Evolutionary conservation across 2,329 filamentous ascomycete genomes (phyloP).

Genomic region (Stagonosporopsis chrysanthemi): DNA sequence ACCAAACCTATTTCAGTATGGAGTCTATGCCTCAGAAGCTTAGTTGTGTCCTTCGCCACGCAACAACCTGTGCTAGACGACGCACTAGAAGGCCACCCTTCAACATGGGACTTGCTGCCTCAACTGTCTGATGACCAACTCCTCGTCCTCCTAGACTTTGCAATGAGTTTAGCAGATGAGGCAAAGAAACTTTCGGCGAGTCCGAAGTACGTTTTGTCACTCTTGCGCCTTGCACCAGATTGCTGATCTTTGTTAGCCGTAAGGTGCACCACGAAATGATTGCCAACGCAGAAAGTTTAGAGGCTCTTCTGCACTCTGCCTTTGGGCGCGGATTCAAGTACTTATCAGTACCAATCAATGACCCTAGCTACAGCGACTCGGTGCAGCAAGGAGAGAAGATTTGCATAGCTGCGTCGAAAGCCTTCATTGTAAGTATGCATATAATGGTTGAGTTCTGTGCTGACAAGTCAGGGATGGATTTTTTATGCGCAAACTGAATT

Average conservation of each 20-base stretch:
- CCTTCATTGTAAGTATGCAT: constrained; percentile 41
- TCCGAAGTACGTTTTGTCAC: constrained; percentile 48
- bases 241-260: constrained; percentile 35
- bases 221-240: neutral
- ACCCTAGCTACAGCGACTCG: constrained; percentile 31
- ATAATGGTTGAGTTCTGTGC: neutral
- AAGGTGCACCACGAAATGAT: constrained; percentile 62
- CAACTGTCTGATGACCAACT: constrained; percentile 60
- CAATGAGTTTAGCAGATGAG: constrained; percentile 69
- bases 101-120: constrained; percentile 56
- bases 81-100: constrained; percentile 54
- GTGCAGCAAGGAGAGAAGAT: constrained; percentile 43
- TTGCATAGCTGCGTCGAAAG: constrained; percentile 43
- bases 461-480: constrained; percentile 70
- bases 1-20: constrained; percentile 73
- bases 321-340: constrained; percentile 48
- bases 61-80: constrained; percentile 58
- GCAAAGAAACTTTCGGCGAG: constrained; percentile 72
- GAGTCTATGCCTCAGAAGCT: constrained; percentile 69
- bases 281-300: constrained; percentile 60
- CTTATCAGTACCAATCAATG: constrained; percentile 35
- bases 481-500: constrained; percentile 73
- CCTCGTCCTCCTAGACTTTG: constrained; percentile 70
- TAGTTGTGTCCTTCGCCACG: constrained; percentile 66
- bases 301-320: constrained; percentile 56